Base-by-base conservation (phyloP, 352 stramenopile genomes). In the Globisporangium splendens region DNA sequence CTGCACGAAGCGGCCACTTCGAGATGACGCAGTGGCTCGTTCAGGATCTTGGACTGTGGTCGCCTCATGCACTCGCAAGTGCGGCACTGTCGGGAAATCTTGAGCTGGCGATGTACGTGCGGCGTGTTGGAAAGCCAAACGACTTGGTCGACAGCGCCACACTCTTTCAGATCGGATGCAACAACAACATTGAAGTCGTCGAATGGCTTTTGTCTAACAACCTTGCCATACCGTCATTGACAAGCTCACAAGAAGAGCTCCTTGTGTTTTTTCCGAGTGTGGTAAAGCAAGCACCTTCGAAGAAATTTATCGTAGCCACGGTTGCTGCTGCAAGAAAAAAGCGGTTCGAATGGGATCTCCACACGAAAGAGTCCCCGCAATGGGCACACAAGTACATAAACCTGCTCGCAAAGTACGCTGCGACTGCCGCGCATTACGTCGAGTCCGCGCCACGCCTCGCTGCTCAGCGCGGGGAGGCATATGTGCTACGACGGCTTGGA, bases 371-470 rank as follows among this genome's bases (percentile, higher is more conserved):
- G 17, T 69, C 50, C 18, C 56, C 65, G 13, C 58, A 56, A 12
- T 76, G 68, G 68, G 53, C 72, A 13, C 56, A 12, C 0, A 71
- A 62, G 39, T 70, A 76, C 21, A 50, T 70, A 14, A 31, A 31
- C 24, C 56, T 38, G 0, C 56, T 79, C 1, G 65, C 48, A 13
- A 13, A 67, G 1, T 43, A 17, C 72, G 72, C 49, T 63, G 42
- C 10, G 24, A 54, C 66, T 18, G 57, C 57, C 11, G 31, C 66
- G 8, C 42, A 63, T 5, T 51, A 53, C 14, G 50, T 74, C 15
- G 65, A 79, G 15, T 66, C 62, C 57, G 46, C 70, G 28, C 68
- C 71, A 31, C 61, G 76, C 0, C 69, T 66, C 58, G 62, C 62
- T 14, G 70, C 70, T 4, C 70, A 79, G 18, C 68, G 68, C 47